A percentile compares a stretch with the other conserved stretches of the same genome.
These are phyloP conservation scores for Crepidotus variabilis DNA, from an alignment of 768 basidiomycete genomes.

Conservation along the genomic window DNA sequence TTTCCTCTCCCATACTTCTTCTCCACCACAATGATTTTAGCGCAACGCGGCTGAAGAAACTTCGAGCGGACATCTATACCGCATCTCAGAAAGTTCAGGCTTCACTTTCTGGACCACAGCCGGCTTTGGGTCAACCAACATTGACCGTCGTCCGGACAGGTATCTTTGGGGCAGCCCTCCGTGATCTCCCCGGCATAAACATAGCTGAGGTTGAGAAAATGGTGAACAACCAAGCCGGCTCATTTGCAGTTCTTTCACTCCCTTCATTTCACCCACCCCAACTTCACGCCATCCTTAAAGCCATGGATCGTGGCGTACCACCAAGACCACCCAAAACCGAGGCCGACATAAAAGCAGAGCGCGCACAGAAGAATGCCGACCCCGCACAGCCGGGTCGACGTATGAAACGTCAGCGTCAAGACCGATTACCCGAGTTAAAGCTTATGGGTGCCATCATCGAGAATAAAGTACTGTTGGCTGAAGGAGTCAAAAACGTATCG, in stretches of 20 bases:
- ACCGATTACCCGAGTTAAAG: constrained; percentile 60
- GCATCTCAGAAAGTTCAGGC: constrained; percentile 48
- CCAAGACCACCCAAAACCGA: constrained; percentile 48
- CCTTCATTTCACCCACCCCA: constrained; percentile 71
- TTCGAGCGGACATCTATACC: constrained; percentile 63
- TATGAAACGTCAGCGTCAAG: constrained; percentile 53
- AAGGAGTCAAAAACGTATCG: constrained; percentile 58
- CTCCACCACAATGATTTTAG: constrained; percentile 77
- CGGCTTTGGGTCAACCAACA: constrained; percentile 37
- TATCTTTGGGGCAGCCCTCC: constrained; percentile 74
- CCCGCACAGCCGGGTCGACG: constrained; percentile 68
- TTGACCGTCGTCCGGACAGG: constrained; percentile 74
- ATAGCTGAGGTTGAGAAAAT: constrained; percentile 44
- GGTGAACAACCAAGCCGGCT: constrained; percentile 53
- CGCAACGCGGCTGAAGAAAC: constrained; percentile 58
- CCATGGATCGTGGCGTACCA: constrained; percentile 65
- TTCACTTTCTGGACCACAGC: constrained; percentile 27
- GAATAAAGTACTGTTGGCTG: constrained; percentile 59
- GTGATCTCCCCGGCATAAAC: constrained; percentile 54
- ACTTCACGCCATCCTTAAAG: constrained; percentile 60
- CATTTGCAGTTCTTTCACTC: constrained; percentile 61
- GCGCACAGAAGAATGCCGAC: constrained; percentile 56
- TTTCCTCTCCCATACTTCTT: constrained; percentile 65
- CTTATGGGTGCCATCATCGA: constrained; percentile 82
- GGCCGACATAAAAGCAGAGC: constrained; percentile 45